A percentile compares a stretch with the other conserved stretches of the same genome.
These are phyloP conservation scores for Macrocybe gigantea DNA, from an alignment of 768 basidiomycete species.

Conservation along the genomic window DNA sequence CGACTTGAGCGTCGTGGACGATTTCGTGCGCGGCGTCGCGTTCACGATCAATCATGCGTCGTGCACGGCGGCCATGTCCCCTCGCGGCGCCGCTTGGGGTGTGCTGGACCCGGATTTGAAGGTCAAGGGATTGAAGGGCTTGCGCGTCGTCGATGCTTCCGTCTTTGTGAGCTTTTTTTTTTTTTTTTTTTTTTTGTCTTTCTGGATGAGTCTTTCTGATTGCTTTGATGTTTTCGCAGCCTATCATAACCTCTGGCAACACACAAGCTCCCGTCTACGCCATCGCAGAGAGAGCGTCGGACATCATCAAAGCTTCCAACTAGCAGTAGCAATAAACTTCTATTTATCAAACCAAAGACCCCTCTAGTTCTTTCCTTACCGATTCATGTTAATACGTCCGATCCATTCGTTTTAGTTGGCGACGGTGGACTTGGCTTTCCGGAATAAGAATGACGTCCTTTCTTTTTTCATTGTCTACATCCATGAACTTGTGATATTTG, in stretches of 20 bases:
- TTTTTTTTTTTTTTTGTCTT: neutral
- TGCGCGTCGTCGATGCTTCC: conserved; percentile 28
- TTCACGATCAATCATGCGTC: conserved; percentile 19
- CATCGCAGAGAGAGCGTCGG: conserved; percentile 11
- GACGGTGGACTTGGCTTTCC: no score
- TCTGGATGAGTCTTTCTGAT: neutral
- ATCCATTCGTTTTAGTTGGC: no score
- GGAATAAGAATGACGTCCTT: no score
- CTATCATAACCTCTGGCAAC: conserved; percentile 9
- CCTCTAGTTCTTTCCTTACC: no score
- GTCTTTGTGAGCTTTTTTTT: conserved; percentile 13
- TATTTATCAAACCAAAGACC: no score
- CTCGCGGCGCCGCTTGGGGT: conserved; percentile 14
- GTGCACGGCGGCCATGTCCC: conserved; percentile 21
- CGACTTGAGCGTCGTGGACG: conserved; percentile 16
- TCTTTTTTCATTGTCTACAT: no score
- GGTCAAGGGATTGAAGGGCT: conserved; percentile 22
- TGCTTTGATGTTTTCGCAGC: conserved; percentile 1
- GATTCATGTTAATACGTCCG: no score
- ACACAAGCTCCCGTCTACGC: conserved; percentile 11
- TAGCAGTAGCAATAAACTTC: no score
- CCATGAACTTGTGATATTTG: no score
- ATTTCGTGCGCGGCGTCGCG: conserved; percentile 7
- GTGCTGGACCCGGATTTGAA: conserved; percentile 24
- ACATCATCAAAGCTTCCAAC: conserved; percentile 9